A percentile compares a stretch with the other conserved stretches of the same genome.
Evolutionary conservation across 129 eudicot genomes (phyloP).

Genomic region (Lactuca saligna): DNA sequence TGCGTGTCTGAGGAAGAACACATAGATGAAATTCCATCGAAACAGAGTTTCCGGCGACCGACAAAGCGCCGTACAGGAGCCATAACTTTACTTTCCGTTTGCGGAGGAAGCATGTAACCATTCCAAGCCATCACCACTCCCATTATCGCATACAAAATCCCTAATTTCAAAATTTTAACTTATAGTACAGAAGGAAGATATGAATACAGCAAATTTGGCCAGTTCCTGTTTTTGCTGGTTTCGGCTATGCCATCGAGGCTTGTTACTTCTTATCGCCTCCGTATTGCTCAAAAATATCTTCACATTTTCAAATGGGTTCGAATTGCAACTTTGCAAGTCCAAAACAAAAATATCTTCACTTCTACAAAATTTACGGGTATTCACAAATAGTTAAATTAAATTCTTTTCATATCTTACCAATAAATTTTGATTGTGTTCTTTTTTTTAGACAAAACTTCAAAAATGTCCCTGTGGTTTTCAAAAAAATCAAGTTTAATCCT

Average conservation of each 20-base stretch:
- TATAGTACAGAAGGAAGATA: not conserved
- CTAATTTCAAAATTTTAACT: not conserved
- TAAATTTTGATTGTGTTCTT: too few relatives aligned
- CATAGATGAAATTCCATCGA: conserved; percentile 50
- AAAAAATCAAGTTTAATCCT: too few relatives aligned
- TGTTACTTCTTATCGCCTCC: conserved; percentile 24
- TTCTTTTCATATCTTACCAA: too few relatives aligned
- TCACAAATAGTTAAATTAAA: too few relatives aligned
- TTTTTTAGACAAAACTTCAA: too few relatives aligned
- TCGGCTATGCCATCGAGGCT: not conserved
- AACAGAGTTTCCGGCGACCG: conserved; percentile 78
- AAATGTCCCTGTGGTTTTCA: too few relatives aligned
- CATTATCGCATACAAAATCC: conserved; percentile 28
- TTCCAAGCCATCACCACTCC: conserved; percentile 46
- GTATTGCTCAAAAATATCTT: conserved; percentile 19
- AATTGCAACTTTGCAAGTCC: not conserved
- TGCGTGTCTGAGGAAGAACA: conserved; percentile 34
- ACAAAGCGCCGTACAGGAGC: conserved; percentile 33
- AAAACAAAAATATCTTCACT: too few relatives aligned
- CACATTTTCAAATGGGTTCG: not conserved
- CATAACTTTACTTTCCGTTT: conserved; percentile 1
- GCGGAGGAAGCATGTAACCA: conserved; percentile 36
- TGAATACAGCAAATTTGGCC: not conserved
- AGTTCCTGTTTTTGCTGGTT: not conserved
- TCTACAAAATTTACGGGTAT: too few relatives aligned